These are phyloP conservation scores for Candida sp. DNA, from an alignment of 1,139 yeast genomes.

Conservation along the genomic window DNA sequence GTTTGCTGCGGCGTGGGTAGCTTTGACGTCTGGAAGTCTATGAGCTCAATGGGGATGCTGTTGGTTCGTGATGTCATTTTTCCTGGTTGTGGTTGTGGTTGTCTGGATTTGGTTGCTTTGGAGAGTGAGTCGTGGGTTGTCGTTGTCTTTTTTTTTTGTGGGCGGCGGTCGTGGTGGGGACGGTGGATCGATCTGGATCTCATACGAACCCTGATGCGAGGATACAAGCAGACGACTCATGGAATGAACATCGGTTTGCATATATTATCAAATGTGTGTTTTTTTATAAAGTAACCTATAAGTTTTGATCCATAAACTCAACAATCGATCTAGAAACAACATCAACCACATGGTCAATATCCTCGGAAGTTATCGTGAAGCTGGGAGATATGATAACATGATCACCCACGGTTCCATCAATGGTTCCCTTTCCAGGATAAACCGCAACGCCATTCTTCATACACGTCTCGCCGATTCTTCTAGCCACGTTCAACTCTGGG, in stretches of 20 bases:
- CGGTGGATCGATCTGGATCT: too few relatives aligned
- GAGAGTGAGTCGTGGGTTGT: neutral
- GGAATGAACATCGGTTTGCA: too few relatives aligned
- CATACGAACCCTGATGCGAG: too few relatives aligned
- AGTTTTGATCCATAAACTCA: neutral
- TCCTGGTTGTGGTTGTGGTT: neutral
- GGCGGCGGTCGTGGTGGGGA: too few relatives aligned
- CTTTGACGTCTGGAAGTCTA: slow-evolving; percentile 31
- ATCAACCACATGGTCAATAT: slow-evolving; percentile 32
- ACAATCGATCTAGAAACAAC: slow-evolving; percentile 2
- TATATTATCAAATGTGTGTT: too few relatives aligned
- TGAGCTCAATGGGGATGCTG: slow-evolving; percentile 16
- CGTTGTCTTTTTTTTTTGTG: neutral
- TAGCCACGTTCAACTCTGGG: slow-evolving; percentile 32
- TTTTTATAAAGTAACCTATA: neutral
- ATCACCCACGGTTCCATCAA: slow-evolving; percentile 40
- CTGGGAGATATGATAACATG: slow-evolving; percentile 56
- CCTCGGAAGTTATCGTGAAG: slow-evolving; percentile 47
- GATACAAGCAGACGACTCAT: too few relatives aligned
- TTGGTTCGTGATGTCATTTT: neutral
- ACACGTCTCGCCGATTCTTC: slow-evolving; percentile 35
- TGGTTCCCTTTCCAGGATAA: slow-evolving; percentile 50
- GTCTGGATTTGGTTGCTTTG: neutral
- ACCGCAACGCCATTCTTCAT: slow-evolving; percentile 46
- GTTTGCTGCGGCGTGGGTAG: slow-evolving; percentile 46